Percentiles rank a stretch among this genome's conserved stretches.
These are phyloP conservation scores for Favolaschia claudopus DNA, from an alignment of 768 basidiomycete species.

Conservation along the genomic window DNA sequence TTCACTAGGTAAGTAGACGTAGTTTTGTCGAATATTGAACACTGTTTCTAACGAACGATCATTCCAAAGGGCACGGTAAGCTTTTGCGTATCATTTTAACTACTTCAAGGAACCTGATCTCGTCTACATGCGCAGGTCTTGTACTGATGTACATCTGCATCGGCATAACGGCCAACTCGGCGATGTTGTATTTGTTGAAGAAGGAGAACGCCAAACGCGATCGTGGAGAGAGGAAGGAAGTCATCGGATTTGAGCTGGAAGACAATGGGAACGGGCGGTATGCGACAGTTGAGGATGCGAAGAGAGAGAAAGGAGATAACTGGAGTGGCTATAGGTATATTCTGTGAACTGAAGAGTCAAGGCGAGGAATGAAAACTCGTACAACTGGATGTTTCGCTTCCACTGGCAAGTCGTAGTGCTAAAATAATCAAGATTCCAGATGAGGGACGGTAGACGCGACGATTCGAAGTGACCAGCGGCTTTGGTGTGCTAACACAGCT, in stretches of 20 bases:
- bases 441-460: too few species aligned
- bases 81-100: too few species aligned
- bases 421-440: too few species aligned
- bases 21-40: constrained; percentile 34
- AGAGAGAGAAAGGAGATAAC: constrained; percentile 67
- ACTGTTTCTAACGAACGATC: constrained; percentile 32
- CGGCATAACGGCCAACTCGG: constrained; percentile 61
- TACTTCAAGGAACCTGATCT: neutral
- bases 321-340: constrained; percentile 84
- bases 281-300: constrained; percentile 62
- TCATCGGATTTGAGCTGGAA: constrained; percentile 63
- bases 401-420: too few species aligned
- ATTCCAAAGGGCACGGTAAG: constrained; percentile 12
- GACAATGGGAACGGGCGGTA: constrained; percentile 62
- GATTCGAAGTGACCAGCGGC: too few species aligned
- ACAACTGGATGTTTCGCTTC: too few species aligned
- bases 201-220: constrained; percentile 70
- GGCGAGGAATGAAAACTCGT: neutral
- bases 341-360: constrained; percentile 39
- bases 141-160: constrained; percentile 74
- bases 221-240: constrained; percentile 72
- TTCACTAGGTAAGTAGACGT: constrained; percentile 44
- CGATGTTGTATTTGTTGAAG: constrained; percentile 56
- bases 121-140: constrained; percentile 51
- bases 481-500: too few species aligned